Base-by-base conservation (phyloP, 176 grass and related monocot species). In the Aegilops umbellulata region DNA sequence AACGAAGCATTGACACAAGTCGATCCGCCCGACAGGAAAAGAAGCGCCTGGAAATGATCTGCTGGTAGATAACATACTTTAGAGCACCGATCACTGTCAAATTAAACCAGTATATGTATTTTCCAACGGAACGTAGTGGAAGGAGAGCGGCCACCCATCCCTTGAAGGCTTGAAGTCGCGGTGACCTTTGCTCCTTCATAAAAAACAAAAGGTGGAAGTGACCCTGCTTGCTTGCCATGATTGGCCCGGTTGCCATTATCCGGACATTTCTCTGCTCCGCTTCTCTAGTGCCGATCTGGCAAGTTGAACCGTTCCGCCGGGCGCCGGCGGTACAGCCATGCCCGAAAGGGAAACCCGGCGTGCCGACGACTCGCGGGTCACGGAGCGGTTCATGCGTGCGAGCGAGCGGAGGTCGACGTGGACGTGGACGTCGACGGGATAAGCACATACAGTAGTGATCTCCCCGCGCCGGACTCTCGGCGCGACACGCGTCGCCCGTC, bases 401-500 rank as follows among this genome's bases (percentile, higher is more conserved):
- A 12, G 44, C 47, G 71, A 74, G n/a, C 69, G 23, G 69, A 72
- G 69, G 2, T 38, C 32, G 65, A 82, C 6, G 66, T 39, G n/a
- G 80, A 71, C 29, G 62, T 31, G 1, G 67, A 23, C 30, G 25
- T 19, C 31, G 19, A 38, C 70, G 70, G 70, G 70, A 29, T 74
- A 72, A 6, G 34, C 34, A 35, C 34, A 2, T 39, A 39, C 35
- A 38, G 1, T 20, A 17, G 17, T 27, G 63, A 51, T 81, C 65
- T 25, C 69, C 63, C 66, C 51, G 68, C 32, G 19, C 14, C 7
- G 8, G 80, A 26, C 41, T 49, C 71, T 19, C 47, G n/a, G 27
- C 61, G 9, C 74, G 81, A 39, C 87, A 78, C 72, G 86, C 80
- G 86, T 88, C 70, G 69, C 38, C 6, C 77, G 66, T 71, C 31